Evolutionary conservation across 2,329 filamentous ascomycete genomes (phyloP), one percentile per base, ranked within the genome.

Genomic region (Rhynchosporium secalis): DNA sequence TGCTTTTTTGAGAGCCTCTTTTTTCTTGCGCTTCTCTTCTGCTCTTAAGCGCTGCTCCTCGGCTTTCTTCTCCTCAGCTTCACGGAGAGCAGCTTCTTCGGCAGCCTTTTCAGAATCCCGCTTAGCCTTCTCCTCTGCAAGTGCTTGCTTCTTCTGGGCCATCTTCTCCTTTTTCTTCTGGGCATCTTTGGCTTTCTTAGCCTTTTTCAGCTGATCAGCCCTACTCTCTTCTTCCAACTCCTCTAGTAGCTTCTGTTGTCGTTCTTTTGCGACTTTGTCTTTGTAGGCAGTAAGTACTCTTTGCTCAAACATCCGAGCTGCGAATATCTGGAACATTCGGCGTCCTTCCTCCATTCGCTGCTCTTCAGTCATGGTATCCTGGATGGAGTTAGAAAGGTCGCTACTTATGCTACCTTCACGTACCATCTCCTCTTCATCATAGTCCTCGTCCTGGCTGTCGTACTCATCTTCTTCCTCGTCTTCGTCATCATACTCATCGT

Each of bases 311-410:
- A 99, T 99, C 66, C 95, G 88, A 62, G 95, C 95, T 65, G 95
- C 95, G 76, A 99, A 99, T 75, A 99, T 98, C 76, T 99, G 95
- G 75, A 99, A 99, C 95, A 99, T 99, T 70, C 94, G 85, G 61
- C 95, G 87, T 65, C 95, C 95, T 80, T 99, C 95, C 76, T 98
- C 93, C 95, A 99, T 98, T 65, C 95, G 90, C 80, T 98, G 93
- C 78, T 96, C 92, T 80, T 98, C 94, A 57, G 92, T 97, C 91
- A 98, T 95, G 68, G 89, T 87, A 75, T 96, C 93, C 94, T 98
- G 78, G 64, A 66, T 63, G 52, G 68, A 64, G 71, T 77, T 73
- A 80, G 79, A 73, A 65, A 60, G 43, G 40, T 58, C 15, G 56
- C 60, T 65, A 40, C 68, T 64, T 66, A 56, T 66, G 41, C 56